Evolutionary conservation across 768 basidiomycete genomes (phyloP), one percentile per base, ranked within the genome.

Genomic region (Macrocybe gigantea): DNA sequence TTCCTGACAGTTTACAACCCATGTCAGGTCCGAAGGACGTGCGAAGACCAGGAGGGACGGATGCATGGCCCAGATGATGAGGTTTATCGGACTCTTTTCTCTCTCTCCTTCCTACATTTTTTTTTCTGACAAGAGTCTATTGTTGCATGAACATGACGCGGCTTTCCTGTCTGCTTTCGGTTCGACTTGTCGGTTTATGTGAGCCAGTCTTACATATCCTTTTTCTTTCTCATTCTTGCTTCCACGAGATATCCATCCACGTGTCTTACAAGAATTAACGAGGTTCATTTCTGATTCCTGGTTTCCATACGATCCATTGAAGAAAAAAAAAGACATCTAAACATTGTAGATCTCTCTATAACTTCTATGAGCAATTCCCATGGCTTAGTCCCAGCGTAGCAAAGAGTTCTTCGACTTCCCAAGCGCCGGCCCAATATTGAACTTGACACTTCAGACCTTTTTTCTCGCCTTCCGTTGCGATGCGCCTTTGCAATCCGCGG

Each of bases 391-490:
- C 22, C 22, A 80, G 63, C 29, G 61, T 65, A 36, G 60, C 62
- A 58, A 92, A 88, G 38, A 79, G 75, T 65, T 95, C 91, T 64
- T 98, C 95, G 40, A 93, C 83, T 63, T 97, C 92, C 95, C 95
- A 98, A 38, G 93, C 94, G 34, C 91, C 93, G 6, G 79, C 79
- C 95, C 95, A 98, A 61, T 89, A 86, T 55, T 80, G 72, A 49
- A 93, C 78, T 46, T 82, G 63, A 56, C 85, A 85, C 49, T 79
- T 77, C 50, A 96, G 74, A 8, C 88, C 88, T 8, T 67, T 66
- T 34, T 63, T 64, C 38, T 73, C 58, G 2, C 88, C 88, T 50
- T 96, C 89, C 42, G 75, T 73, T 35, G 72, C 70, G 55, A 98
- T 92, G 32, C 91, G 80, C 56, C 73, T 79, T 54, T 91, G 81